Evolutionary conservation across 2,329 filamentous ascomycete species (phyloP).

Genomic region (Fusarium chuoi): DNA sequence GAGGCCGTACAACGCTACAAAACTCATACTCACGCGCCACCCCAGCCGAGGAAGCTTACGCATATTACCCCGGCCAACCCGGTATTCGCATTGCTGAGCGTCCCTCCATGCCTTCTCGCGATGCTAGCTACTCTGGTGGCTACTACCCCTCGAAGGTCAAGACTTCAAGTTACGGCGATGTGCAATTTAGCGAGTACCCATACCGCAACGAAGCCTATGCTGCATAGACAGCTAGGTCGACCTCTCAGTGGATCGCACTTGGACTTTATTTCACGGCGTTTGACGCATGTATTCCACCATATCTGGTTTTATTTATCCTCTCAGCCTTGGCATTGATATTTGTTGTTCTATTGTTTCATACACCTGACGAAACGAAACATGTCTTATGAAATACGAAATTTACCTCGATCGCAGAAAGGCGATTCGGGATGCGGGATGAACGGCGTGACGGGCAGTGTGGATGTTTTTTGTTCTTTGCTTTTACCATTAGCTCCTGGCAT

Average conservation of each 20-base stretch:
- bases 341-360: slow-evolving; percentile 40
- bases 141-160: slow-evolving; percentile 48
- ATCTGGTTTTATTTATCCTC: slow-evolving; percentile 28
- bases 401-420: slow-evolving; percentile 38
- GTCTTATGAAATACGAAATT: slow-evolving; percentile 49
- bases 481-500: slow-evolving; percentile 33
- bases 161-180: slow-evolving; percentile 47
- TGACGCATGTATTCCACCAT: slow-evolving; percentile 42
- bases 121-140: slow-evolving; percentile 45
- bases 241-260: slow-evolving; percentile 7
- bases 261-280: slow-evolving; percentile 43
- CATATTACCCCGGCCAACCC: slow-evolving; percentile 39
- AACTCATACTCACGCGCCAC: slow-evolving; percentile 44
- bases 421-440: slow-evolving; percentile 44
- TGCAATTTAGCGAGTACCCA: slow-evolving; percentile 47
- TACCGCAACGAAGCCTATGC: slow-evolving; percentile 42
- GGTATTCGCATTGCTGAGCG: slow-evolving; percentile 43
- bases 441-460: slow-evolving; percentile 36
- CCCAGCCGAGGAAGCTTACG: slow-evolving; percentile 38
- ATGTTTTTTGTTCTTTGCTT: slow-evolving; percentile 12
- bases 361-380: slow-evolving; percentile 47
- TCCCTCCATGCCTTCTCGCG: slow-evolving; percentile 46
- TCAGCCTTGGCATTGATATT: slow-evolving; percentile 31
- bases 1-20: slow-evolving; percentile 42
- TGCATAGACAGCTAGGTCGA: slow-evolving; percentile 5